Conservation (phyloP, 1,284 basidiomycete species). For the Sanghuangporus sanghuang region DNA sequence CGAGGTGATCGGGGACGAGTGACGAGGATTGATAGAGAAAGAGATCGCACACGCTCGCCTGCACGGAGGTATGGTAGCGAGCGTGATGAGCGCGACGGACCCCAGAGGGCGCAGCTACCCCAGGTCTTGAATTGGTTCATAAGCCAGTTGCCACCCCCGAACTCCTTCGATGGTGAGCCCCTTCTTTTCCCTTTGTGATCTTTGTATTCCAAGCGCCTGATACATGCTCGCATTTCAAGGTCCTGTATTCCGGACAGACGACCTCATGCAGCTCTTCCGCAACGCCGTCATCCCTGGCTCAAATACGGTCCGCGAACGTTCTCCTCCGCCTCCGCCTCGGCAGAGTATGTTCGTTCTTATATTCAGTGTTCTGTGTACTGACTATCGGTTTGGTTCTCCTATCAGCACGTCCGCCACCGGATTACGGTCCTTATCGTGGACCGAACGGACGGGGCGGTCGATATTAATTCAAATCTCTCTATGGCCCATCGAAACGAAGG, state of each 20-base stretch:
- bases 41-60: conserved; percentile 37
- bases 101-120: conserved; percentile 51
- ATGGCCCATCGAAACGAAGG: neutral
- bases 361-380: neutral
- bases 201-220: neutral
- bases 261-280: conserved; percentile 75
- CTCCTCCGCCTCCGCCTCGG: conserved; percentile 46
- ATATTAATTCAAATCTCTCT: neutral
- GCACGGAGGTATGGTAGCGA: conserved; percentile 20
- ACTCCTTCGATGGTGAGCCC: conserved; percentile 75
- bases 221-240: conserved; percentile 39
- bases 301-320: conserved; percentile 32
- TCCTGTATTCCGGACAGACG: conserved; percentile 82
- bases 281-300: conserved; percentile 71
- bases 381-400: conserved; percentile 12
- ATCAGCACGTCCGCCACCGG: conserved; percentile 43
- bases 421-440: conserved; percentile 68
- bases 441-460: conserved; percentile 33
- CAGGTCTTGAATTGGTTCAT: conserved; percentile 77
- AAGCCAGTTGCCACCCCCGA: conserved; percentile 64
- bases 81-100: conserved; percentile 49
- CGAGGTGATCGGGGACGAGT: neutral
- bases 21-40: conserved; percentile 30
- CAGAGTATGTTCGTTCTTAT: conserved; percentile 27
- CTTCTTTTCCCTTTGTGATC: conserved; percentile 8